Evolutionary conservation across 257 asterid species (phyloP).

Genomic region (Nicotiana knightiana): DNA sequence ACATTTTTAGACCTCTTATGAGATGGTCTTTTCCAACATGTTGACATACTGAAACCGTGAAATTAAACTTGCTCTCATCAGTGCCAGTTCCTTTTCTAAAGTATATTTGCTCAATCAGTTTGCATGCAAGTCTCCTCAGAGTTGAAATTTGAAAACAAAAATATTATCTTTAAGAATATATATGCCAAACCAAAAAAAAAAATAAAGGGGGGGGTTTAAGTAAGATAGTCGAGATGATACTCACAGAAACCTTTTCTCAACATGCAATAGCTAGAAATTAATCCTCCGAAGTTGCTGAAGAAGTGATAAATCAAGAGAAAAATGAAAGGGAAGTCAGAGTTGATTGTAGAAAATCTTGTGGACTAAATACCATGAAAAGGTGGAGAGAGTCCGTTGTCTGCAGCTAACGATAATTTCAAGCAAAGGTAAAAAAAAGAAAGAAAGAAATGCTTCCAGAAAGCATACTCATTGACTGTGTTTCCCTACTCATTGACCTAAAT

Average conservation of each 20-base stretch:
- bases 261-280: background rate
- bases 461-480: constrained; percentile 13
- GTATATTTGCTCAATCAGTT: background rate
- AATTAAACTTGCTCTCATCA: background rate
- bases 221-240: background rate
- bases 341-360: background rate
- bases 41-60: background rate
- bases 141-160: background rate
- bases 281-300: background rate
- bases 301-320: background rate
- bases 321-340: background rate
- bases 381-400: background rate
- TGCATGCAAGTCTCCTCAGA: background rate
- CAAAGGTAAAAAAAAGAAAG: background rate
- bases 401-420: background rate
- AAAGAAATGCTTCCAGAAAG: background rate
- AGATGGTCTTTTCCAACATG: background rate
- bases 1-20: too few species aligned
- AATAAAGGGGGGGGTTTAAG: background rate
- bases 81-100: background rate
- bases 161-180: background rate
- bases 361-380: background rate
- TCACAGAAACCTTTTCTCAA: background rate
- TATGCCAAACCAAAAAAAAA: background rate
- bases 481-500: constrained; percentile 10